These are phyloP conservation scores for Typha latifolia DNA, from an alignment of 176 grass and related monocot genomes.

Conservation along the genomic window DNA sequence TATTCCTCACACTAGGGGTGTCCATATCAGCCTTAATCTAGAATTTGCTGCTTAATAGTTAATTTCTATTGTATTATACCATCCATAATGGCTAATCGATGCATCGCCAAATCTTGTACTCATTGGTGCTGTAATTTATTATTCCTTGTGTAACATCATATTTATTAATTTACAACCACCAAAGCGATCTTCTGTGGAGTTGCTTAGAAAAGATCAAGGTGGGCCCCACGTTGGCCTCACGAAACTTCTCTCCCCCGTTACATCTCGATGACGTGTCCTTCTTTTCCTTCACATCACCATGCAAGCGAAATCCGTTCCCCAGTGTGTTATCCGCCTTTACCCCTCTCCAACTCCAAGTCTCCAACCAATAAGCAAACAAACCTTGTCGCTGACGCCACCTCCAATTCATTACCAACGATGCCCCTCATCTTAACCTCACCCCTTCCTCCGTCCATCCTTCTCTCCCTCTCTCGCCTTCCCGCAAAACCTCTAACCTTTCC, in stretches of 20 bases:
- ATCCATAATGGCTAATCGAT: too few species aligned
- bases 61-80: too few species aligned
- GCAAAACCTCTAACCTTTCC: background rate
- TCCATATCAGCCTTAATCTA: too few species aligned
- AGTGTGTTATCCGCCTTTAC: too few species aligned
- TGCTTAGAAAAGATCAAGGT: too few species aligned
- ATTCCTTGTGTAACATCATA: too few species aligned
- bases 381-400: constrained; percentile 41
- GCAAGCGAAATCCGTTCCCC: background rate
- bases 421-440: constrained; percentile 42
- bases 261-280: background rate
- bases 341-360: background rate
- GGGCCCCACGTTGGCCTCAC: too few species aligned
- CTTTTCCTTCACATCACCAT: background rate
- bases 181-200: too few species aligned
- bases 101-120: too few species aligned
- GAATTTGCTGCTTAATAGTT: too few species aligned
- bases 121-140: too few species aligned
- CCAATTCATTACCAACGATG: constrained; percentile 27
- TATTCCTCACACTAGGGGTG: constrained; percentile 9
- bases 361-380: background rate
- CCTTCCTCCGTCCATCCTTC: constrained; percentile 19
- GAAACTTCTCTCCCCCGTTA: background rate
- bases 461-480: constrained; percentile 20
- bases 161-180: too few species aligned